phyloP scores from a whole-genome alignment of 106 monocot species.

The Iris macrosiphon region DNA sequence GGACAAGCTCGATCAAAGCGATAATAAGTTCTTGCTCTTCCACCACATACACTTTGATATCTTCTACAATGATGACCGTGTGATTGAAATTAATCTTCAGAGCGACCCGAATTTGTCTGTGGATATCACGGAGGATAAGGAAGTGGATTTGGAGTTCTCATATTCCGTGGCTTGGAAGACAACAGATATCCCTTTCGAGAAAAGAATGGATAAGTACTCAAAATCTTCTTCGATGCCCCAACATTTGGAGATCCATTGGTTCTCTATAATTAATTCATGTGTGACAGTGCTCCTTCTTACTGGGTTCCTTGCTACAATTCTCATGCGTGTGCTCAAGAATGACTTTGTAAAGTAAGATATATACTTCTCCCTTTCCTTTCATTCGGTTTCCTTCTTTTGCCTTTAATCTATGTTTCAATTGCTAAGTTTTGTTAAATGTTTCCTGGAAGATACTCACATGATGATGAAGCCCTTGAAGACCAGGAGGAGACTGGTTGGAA shows the following conservation, averaged over 20 bases:
- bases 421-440: no score
- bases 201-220: conserved; percentile 63
- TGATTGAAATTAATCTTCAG: conserved; percentile 47
- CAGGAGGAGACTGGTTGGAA: conserved; percentile 69
- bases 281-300: conserved; percentile 59
- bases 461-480: conserved; percentile 52
- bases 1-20: conserved; percentile 27
- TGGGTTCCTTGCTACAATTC: conserved; percentile 60
- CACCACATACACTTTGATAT: conserved; percentile 57
- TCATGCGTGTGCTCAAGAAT: conserved; percentile 63
- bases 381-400: not conserved
- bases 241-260: conserved; percentile 65
- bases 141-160: conserved; percentile 42
- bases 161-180: conserved; percentile 60
- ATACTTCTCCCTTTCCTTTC: not conserved
- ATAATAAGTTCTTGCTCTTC: conserved; percentile 36
- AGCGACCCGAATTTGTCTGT: conserved; percentile 33
- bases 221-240: conserved; percentile 52
- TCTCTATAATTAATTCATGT: conserved; percentile 57
- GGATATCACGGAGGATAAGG: conserved; percentile 54
- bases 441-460: conserved; percentile 45
- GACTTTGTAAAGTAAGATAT: conserved; percentile 53
- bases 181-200: conserved; percentile 49
- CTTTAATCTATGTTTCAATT: not conserved
- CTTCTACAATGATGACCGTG: conserved; percentile 41